Percentiles rank a stretch among this genome's conserved stretches.
Conservation (phyloP, 106 monocot genomes). For the Xerophyta viscosa region DNA sequence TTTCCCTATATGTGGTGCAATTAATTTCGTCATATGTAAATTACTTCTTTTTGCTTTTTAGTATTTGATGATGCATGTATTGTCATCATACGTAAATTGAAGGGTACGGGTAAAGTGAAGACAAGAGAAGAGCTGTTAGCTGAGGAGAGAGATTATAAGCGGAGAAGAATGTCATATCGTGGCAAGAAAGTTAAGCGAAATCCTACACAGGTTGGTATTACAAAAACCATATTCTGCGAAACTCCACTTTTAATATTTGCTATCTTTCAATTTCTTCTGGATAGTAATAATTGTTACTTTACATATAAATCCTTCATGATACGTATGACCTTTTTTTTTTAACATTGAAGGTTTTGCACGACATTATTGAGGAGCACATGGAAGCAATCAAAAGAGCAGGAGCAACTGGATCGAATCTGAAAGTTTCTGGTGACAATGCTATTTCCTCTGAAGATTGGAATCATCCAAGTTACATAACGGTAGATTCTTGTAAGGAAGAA, state of each 20-base stretch:
- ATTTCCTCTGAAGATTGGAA: constrained; percentile 1
- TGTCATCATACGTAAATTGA: background rate
- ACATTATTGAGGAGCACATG: constrained; percentile 97
- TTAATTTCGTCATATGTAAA: too few relatives aligned
- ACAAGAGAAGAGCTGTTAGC: constrained; percentile 91
- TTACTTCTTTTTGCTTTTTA: background rate
- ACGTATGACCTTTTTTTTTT: background rate
- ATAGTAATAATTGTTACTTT: background rate
- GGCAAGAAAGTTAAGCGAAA: constrained; percentile 91
- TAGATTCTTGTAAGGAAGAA: constrained; percentile 3
- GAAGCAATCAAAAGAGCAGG: constrained; percentile 69
- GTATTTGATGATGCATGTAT: background rate
- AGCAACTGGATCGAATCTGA: constrained; percentile 50
- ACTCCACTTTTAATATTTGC: background rate
- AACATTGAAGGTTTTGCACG: constrained; percentile 50
- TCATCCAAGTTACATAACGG: background rate
- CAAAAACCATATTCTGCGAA: too few relatives aligned
- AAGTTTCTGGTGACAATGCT: constrained; percentile 11
- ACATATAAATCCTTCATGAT: background rate
- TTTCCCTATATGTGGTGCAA: too few relatives aligned
- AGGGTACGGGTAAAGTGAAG: constrained; percentile 54
- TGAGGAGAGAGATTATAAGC: constrained; percentile 96
- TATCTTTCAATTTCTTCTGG: background rate
- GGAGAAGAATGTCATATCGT: constrained; percentile 93
- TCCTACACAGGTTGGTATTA: constrained; percentile 28